These are phyloP conservation scores for Candida odintsovae DNA, from an alignment of 805 yeast genomes.

Conservation along the genomic window DNA sequence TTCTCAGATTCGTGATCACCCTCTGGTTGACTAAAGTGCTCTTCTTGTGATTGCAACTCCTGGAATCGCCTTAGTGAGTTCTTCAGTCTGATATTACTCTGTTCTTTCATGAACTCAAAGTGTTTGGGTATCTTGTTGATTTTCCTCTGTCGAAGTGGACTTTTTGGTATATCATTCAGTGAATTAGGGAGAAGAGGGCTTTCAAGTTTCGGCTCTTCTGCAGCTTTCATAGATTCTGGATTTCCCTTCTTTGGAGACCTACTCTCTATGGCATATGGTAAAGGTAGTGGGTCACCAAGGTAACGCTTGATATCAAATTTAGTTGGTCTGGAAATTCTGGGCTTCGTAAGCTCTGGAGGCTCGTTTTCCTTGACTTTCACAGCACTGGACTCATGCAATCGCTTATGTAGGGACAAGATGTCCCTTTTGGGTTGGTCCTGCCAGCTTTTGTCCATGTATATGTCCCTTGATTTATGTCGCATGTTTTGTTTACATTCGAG, in stretches of 20 bases:
- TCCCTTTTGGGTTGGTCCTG: neutral
- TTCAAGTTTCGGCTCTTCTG: neutral
- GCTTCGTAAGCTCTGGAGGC: neutral
- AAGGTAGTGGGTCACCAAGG: constrained; percentile 35
- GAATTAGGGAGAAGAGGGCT: neutral
- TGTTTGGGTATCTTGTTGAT: neutral
- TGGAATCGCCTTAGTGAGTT: neutral
- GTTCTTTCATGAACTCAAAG: neutral
- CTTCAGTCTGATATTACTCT: neutral
- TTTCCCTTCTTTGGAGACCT: neutral
- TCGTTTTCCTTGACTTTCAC: neutral
- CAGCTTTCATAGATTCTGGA: neutral
- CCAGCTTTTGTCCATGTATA: neutral
- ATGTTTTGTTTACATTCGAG: neutral
- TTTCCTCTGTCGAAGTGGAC: neutral
- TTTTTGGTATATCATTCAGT: neutral
- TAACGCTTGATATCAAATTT: constrained; percentile 3
- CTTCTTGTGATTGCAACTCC: neutral
- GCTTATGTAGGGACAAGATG: neutral
- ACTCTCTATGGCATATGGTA: constrained; percentile 25
- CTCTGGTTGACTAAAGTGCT: neutral
- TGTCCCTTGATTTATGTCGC: neutral
- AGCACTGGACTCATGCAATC: neutral
- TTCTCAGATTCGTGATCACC: neutral
- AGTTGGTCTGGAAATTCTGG: neutral